A percentile compares a stretch with the other conserved stretches of the same genome.
Conservation (phyloP, 2,329 filamentous ascomycete species). For the Exophiala sideris region DNA sequence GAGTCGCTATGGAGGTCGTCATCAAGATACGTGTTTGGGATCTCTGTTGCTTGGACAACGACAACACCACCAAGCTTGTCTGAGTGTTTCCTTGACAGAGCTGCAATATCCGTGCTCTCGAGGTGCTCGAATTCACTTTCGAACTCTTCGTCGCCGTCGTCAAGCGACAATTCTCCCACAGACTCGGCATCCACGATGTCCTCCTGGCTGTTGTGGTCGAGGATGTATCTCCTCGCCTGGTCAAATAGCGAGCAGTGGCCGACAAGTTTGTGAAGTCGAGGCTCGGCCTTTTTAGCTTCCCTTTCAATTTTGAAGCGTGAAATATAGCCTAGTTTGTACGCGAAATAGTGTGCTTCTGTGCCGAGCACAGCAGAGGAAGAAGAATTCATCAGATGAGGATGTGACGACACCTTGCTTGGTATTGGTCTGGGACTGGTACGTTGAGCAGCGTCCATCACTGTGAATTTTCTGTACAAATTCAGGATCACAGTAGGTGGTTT, state of each 20-base stretch:
- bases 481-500: neutral
- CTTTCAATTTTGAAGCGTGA: conserved; percentile 16
- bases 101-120: neutral
- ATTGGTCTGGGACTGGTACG: neutral
- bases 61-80: neutral
- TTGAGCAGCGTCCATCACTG: neutral
- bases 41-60: neutral
- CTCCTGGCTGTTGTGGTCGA: conserved; percentile 9
- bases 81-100: too few species aligned
- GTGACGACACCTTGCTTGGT: neutral
- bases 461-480: neutral
- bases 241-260: conserved; percentile 20
- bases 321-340: conserved; percentile 20
- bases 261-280: conserved; percentile 17
- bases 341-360: conserved; percentile 5
- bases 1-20: conserved; percentile 6
- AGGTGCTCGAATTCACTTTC: conserved; percentile 2
- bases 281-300: conserved; percentile 19
- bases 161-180: neutral
- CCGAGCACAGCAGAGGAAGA: neutral
- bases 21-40: neutral
- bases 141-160: conserved; percentile 4
- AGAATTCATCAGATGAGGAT: neutral
- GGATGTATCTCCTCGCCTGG: conserved; percentile 16
- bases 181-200: neutral